phyloP scores from a whole-genome alignment of 495 filamentous ascomycete genomes.

The Neurospora sp. region DNA sequence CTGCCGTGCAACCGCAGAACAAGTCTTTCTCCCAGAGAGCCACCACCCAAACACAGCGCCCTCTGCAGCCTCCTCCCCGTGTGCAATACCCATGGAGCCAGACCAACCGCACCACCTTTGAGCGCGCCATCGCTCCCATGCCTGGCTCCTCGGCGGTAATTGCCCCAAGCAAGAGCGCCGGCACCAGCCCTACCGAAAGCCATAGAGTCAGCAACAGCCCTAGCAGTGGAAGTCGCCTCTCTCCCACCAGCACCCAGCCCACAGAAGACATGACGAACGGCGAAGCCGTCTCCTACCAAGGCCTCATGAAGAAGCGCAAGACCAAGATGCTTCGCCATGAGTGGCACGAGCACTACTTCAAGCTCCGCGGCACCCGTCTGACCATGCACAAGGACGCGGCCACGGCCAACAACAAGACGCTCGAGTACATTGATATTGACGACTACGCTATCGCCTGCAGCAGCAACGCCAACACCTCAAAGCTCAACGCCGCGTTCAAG shows the following conservation, averaged over 20 bases:
- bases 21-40: conserved; percentile 24
- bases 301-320: conserved; percentile 93
- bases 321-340: conserved; percentile 82
- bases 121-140: conserved; percentile 25
- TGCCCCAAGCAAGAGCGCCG: conserved; percentile 3
- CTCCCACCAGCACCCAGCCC: conserved; percentile 17
- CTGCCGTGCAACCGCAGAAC: conserved; percentile 13
- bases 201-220: neutral
- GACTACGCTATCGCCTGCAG: conserved; percentile 92
- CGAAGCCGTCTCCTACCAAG: conserved; percentile 53
- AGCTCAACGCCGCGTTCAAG: conserved; percentile 82
- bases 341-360: conserved; percentile 85
- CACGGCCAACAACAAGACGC: conserved; percentile 39
- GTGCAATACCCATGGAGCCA: conserved; percentile 39
- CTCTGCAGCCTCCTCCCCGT: conserved; percentile 36
- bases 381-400: conserved; percentile 66
- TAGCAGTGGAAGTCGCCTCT: conserved; percentile 44
- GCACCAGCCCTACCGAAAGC: conserved; percentile 33
- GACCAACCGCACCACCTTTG: conserved; percentile 26
- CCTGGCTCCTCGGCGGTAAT: conserved; percentile 13
- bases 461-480: conserved; percentile 56
- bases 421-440: conserved; percentile 86
- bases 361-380: conserved; percentile 72
- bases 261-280: conserved; percentile 27
- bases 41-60: conserved; percentile 20